These are phyloP conservation scores for Tuber umbilicatum DNA, from an alignment of 495 filamentous ascomycete genomes.

Conservation along the genomic window DNA sequence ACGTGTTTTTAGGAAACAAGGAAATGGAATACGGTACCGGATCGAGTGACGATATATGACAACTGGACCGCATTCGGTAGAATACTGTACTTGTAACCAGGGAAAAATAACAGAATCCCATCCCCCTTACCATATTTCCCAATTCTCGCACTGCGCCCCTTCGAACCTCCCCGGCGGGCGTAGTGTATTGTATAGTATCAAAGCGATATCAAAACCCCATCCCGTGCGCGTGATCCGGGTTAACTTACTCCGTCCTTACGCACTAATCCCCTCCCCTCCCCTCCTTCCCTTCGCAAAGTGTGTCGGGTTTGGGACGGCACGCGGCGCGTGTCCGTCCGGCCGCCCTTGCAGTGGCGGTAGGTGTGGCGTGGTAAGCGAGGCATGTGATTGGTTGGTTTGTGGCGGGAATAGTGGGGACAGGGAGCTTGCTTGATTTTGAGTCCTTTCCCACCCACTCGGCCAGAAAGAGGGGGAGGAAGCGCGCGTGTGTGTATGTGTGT, in stretches of 20 bases:
- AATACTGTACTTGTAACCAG: not conserved
- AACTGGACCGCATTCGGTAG: not conserved
- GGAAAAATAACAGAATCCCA: not conserved
- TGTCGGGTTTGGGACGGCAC: slow-evolving; percentile 4
- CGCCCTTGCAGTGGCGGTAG: slow-evolving; percentile 5
- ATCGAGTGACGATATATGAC: not conserved
- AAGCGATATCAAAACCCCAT: not conserved
- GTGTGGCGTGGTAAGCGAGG: not conserved
- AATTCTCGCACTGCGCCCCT: not conserved
- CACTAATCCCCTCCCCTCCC: not conserved
- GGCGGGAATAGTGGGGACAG: not conserved
- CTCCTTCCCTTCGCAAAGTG: not conserved
- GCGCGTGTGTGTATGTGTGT: not conserved
- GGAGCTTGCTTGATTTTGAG: not conserved
- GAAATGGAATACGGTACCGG: slow-evolving; percentile 2
- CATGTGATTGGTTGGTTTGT: not conserved
- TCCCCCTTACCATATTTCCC: not conserved
- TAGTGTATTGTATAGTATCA: not conserved
- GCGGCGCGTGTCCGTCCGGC: slow-evolving; percentile 2
- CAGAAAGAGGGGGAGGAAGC: not conserved
- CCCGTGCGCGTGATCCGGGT: not conserved
- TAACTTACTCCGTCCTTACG: not conserved
- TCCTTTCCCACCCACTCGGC: not conserved
- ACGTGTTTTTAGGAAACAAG: not conserved
- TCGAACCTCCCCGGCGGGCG: not conserved